phyloP scores from a whole-genome alignment of 805 yeast genomes.

The Starmerella sp. region DNA sequence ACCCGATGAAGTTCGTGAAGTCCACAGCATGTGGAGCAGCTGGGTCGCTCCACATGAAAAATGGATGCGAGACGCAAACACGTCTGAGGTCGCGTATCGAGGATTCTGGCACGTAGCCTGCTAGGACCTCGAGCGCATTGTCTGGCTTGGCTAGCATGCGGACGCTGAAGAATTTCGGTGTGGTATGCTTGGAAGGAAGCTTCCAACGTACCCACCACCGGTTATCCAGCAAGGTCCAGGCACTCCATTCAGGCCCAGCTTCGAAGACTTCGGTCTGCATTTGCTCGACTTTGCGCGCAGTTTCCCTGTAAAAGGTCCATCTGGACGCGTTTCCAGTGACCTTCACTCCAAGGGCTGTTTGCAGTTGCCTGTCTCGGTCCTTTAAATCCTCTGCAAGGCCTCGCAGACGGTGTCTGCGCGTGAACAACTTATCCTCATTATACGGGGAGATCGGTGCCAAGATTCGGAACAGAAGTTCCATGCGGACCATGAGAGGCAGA shows the following conservation, averaged over 20 bases:
- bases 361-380: neutral
- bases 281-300: constrained; percentile 3
- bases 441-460: constrained; percentile 17
- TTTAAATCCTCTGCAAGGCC: neutral
- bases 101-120: neutral
- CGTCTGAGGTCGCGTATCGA: neutral
- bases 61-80: constrained; percentile 13
- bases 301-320: constrained; percentile 9
- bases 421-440: constrained; percentile 5
- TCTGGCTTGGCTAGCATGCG: constrained; percentile 4
- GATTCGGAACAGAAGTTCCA: constrained; percentile 13
- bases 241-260: constrained; percentile 17
- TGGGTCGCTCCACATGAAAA: constrained; percentile 17
- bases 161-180: constrained; percentile 1
- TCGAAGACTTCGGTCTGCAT: neutral
- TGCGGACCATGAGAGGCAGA: constrained; percentile 9
- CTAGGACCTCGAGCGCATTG: neutral
- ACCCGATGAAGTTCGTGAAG: constrained; percentile 15
- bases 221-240: constrained; percentile 19
- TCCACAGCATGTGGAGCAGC: constrained; percentile 1
- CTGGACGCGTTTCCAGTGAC: neutral
- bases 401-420: constrained; percentile 8
- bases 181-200: neutral
- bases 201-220: constrained; percentile 22
- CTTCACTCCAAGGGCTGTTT: constrained; percentile 7